phyloP scores from a whole-genome alignment of 2,329 filamentous ascomycete species.

The Fusarium lyarnte region DNA sequence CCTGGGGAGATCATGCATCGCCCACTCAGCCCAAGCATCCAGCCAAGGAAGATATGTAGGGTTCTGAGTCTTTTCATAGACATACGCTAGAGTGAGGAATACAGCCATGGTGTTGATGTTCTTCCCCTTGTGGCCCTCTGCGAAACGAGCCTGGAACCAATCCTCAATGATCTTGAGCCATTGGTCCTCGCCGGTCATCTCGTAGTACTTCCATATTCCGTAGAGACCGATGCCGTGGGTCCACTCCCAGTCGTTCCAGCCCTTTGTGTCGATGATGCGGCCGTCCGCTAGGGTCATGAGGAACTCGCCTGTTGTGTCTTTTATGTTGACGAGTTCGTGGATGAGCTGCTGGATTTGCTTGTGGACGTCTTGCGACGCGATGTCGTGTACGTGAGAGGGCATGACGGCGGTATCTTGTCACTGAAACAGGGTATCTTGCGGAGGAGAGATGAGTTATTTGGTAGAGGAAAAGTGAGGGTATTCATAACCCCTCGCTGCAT shows the following conservation, averaged over 20 bases:
- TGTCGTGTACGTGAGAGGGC: slow-evolving; percentile 52
- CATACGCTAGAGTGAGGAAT: slow-evolving; percentile 77
- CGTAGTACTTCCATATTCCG: slow-evolving; percentile 84
- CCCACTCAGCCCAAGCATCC: slow-evolving; percentile 85
- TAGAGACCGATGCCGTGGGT: slow-evolving; percentile 84
- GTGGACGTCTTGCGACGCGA: slow-evolving; percentile 60
- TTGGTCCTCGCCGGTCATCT: slow-evolving; percentile 69
- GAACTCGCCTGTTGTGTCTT: slow-evolving; percentile 78
- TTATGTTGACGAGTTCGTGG: slow-evolving; percentile 79
- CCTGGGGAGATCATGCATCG: slow-evolving; percentile 77
- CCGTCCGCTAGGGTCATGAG: slow-evolving; percentile 76
- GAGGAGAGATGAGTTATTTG: neutral
- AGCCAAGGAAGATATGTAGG: slow-evolving; percentile 78
- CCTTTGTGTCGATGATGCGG: slow-evolving; percentile 83
- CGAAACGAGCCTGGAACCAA: slow-evolving; percentile 77
- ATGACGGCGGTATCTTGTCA: slow-evolving; percentile 25
- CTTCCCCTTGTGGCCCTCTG: slow-evolving; percentile 78
- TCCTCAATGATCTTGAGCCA: slow-evolving; percentile 74
- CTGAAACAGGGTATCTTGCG: neutral
- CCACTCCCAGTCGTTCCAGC: slow-evolving; percentile 87
- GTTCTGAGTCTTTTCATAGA: slow-evolving; percentile 80
- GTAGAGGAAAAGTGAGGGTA: neutral
- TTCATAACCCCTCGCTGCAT: slow-evolving; percentile 10
- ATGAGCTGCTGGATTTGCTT: slow-evolving; percentile 72
- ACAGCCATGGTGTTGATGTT: slow-evolving; percentile 89